phyloP scores from a whole-genome alignment of 768 basidiomycete species.

The Clavulina sp. region DNA sequence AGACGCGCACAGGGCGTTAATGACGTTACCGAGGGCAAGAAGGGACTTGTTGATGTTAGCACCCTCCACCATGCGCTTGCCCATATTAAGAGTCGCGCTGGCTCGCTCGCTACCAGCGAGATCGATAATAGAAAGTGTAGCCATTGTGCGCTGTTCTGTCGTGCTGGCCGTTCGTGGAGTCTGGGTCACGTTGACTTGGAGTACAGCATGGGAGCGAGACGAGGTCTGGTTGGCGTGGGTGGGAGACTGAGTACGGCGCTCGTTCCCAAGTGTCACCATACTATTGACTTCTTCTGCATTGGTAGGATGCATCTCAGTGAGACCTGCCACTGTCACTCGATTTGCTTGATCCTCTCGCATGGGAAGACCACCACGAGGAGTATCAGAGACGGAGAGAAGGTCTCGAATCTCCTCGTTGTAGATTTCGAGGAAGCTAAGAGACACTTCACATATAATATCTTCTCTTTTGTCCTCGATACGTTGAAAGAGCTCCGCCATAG shows the following conservation, averaged over 20 bases:
- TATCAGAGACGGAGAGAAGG: constrained; percentile 63
- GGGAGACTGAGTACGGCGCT: constrained; percentile 75
- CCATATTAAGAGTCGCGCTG: constrained; percentile 92
- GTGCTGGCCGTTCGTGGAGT: constrained; percentile 71
- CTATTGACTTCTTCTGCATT: constrained; percentile 87
- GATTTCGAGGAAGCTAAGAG: constrained; percentile 93
- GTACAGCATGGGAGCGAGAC: constrained; percentile 92
- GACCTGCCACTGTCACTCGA: constrained; percentile 65
- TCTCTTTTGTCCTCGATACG: constrained; percentile 76
- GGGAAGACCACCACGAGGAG: constrained; percentile 68
- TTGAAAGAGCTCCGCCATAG: constrained; percentile 93
- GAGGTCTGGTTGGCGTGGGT: constrained; percentile 95
- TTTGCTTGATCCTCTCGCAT: constrained; percentile 83
- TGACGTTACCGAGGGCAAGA: constrained; percentile 92
- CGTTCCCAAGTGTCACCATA: constrained; percentile 80
- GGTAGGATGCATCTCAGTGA: constrained; percentile 63
- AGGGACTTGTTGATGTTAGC: constrained; percentile 99
- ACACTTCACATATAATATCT: constrained; percentile 71
- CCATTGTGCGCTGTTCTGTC: constrained; percentile 67
- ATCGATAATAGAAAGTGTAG: constrained; percentile 93
- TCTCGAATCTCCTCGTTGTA: constrained; percentile 99
- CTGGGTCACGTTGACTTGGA: constrained; percentile 86
- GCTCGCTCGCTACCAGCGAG: constrained; percentile 95
- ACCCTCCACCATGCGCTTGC: constrained; percentile 94
- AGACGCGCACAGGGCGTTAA: constrained; percentile 94